Evolutionary conservation across 1,139 yeast species (phyloP), one percentile per base, ranked within the genome.

Genomic region (Sugiyamaella japonica): DNA sequence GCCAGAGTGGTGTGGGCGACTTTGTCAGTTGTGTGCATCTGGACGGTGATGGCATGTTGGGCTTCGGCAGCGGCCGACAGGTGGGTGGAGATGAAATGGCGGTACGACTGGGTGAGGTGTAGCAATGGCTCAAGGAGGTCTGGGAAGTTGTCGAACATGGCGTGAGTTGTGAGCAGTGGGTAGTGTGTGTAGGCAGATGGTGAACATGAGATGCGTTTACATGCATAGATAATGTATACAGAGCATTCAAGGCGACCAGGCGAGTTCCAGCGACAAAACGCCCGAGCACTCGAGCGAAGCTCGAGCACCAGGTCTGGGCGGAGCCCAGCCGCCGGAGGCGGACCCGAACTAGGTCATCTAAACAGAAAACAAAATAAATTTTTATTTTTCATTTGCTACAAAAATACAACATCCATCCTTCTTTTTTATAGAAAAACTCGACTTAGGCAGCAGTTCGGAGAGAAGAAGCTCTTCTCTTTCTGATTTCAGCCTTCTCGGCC

Each of bases 391-490:
- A 44, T 31, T 39, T 39, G 48, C 48, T 44, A 44, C 48, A 44
- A 34, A 20, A 44, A 44, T 10, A 23, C 15, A 31, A 38, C 17
- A 38, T 17, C 23, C 23, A 16, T 17, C 41, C 3, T 38, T 17
- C 32, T 44, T n/a, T 38, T 17, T 44, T 44, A 44, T 32, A 39
- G 32, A 44, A 38, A 44, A 38, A 44, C 32, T 31, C 32, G 25
- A 31, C 31, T 49, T 49, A 49, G 38, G 52, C 52, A 49, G 52
- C 40, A 37, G 52, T 49, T 49, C 52, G 47, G 52, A 91, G 85
- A 72, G 98, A 91, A 74, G 97, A 93, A 78, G 98, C 97, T 87
- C 99, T 91, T 89, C 96, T 89, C 95, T 90, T 90, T 83, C 86
- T 89, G 80, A 87, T 84, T 83, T 89, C 97, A 80, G 96, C 97